Evolutionary conservation across 1,284 basidiomycete species (phyloP), one percentile per base, ranked within the genome.

Genomic region (Malassezia slooffiae): DNA sequence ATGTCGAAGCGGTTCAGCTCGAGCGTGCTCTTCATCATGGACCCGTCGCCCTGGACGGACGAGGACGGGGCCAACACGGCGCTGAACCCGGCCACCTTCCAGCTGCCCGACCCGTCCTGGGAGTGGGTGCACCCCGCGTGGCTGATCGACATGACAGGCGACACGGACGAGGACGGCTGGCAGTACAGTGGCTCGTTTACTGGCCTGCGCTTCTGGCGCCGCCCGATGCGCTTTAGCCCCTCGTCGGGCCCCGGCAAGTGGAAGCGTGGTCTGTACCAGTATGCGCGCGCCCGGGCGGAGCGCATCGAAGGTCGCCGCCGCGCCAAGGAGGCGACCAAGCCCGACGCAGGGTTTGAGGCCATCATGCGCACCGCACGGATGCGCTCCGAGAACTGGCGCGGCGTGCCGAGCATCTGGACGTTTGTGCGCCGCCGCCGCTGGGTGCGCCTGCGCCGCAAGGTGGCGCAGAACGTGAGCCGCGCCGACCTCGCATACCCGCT

Each of bases 61-160:
- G 38, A 48, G 7, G 41, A 37, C 13, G 51, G 54, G 38, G 47
- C 52, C 30, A 55, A 58, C 33, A 62, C 60, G 16, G 45, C 61
- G 6, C 62, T 67, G 48, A 61, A 55, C 42, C 58, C 64, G 29
- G 54, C 57, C 22, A 68, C 62, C 29, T 61, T 62, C 11, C 65
- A 68, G 49, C 47, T 68, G 29, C 65, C 65, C 2, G 63, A 68
- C 48, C 57, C 62, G 4, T 58, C 56, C 7, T 68, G 65, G 65
- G 65, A 67, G 32, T 68, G 65, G 65, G 63, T 64, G 15, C 60
- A 68, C 27, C 48, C 47, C 11, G 58, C 62, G 21, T 68, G 65
- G 65, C 46, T 58, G 37, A 62, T 68, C 45, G 65, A 68, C 50
- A 68, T 68, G 65, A 58, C 59, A 0, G 64, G 62, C 32, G 63